phyloP scores from a whole-genome alignment of 257 asterid genomes.

The Lycium barbarum region DNA sequence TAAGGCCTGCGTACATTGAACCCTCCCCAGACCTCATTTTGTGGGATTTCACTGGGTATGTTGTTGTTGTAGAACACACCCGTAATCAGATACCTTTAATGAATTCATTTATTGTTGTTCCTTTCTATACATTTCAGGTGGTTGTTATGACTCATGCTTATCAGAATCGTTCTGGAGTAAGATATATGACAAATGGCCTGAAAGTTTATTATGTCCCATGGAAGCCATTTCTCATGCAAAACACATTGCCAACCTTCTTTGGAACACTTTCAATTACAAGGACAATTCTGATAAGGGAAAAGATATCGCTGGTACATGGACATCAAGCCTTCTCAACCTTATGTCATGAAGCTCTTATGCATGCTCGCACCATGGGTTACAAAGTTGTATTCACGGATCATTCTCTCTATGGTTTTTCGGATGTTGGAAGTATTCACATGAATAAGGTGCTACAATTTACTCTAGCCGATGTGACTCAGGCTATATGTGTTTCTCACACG shows the following conservation, averaged over 20 bases:
- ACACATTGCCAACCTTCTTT: slow-evolving; percentile 86
- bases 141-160: slow-evolving; percentile 97
- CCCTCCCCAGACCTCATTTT: too few relatives aligned
- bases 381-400: slow-evolving; percentile 96
- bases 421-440: slow-evolving; percentile 96
- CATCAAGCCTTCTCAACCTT: slow-evolving; percentile 97
- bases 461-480: slow-evolving; percentile 92
- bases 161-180: slow-evolving; percentile 84
- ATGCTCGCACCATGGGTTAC: slow-evolving; percentile 98
- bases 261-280: slow-evolving; percentile 87
- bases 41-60: too few relatives aligned
- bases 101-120: slow-evolving; percentile 24
- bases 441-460: slow-evolving; percentile 96
- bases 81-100: background rate
- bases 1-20: too few relatives aligned
- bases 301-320: slow-evolving; percentile 88
- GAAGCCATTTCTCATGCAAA: slow-evolving; percentile 93
- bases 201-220: slow-evolving; percentile 94
- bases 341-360: slow-evolving; percentile 95
- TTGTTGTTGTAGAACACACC: too few relatives aligned
- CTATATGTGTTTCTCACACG: slow-evolving; percentile 96
- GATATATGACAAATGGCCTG: slow-evolving; percentile 92
- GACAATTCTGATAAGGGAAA: slow-evolving; percentile 83
- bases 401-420: slow-evolving; percentile 97
- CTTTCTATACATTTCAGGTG: slow-evolving; percentile 56